phyloP scores from a whole-genome alignment of 768 basidiomycete genomes.

The Tremella mesenterica region DNA sequence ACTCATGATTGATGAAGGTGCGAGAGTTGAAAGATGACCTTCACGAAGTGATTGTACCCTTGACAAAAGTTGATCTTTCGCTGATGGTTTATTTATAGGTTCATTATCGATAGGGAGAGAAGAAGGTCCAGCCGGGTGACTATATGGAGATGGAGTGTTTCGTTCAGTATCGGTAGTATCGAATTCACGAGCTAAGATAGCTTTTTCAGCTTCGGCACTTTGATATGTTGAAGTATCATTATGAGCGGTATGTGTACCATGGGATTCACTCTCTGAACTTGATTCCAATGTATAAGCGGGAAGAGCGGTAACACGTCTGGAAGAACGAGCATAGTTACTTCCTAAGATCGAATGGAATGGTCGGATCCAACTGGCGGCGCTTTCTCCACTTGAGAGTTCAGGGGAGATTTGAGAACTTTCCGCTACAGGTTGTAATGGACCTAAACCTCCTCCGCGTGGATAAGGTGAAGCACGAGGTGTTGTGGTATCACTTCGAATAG shows the following conservation, averaged over 20 bases:
- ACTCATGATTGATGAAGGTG: slow-evolving; percentile 8
- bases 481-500: no score
- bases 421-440: neutral
- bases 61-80: neutral
- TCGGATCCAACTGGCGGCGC: neutral
- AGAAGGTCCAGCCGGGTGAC: neutral
- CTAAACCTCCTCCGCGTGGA: neutral
- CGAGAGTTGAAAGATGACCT: neutral
- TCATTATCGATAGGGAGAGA: neutral
- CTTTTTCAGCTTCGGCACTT: neutral
- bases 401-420: neutral
- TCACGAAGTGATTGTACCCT: no score
- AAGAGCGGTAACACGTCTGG: neutral
- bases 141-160: neutral
- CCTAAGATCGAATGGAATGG: slow-evolving; percentile 1
- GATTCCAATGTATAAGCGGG: neutral
- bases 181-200: neutral
- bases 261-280: slow-evolving; percentile 1
- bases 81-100: neutral
- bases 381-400: neutral
- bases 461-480: neutral
- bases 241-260: neutral
- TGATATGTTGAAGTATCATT: neutral
- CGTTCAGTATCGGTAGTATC: no score
- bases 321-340: neutral